phyloP scores from a whole-genome alignment of 2,329 filamentous ascomycete species.

The Ophiostoma piceae region DNA sequence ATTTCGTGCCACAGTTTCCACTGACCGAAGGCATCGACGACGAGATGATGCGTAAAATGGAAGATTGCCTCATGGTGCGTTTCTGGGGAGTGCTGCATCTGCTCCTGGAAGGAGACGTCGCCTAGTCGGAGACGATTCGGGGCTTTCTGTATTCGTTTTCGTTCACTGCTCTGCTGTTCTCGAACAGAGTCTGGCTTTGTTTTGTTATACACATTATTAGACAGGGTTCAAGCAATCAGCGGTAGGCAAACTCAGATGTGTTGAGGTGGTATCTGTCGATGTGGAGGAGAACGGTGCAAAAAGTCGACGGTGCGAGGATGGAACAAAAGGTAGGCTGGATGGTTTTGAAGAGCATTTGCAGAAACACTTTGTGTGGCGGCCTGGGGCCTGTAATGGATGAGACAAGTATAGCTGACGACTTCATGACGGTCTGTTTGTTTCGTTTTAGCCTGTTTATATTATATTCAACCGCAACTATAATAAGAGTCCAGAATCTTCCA shows the following conservation, averaged over 20 bases:
- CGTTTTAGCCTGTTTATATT: neutral
- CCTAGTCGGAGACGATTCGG: neutral
- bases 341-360: neutral
- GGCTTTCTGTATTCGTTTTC: neutral
- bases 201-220: neutral
- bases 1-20: neutral
- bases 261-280: neutral
- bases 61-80: neutral
- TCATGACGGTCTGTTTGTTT: neutral
- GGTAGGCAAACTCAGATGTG: neutral
- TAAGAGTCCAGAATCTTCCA: neutral
- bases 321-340: neutral
- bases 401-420: neutral
- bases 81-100: conserved; percentile 6
- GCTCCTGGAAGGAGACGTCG: neutral
- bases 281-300: neutral
- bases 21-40: neutral
- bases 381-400: neutral
- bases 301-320: neutral
- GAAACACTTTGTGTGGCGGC: neutral
- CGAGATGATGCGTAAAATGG: neutral
- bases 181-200: too few species aligned
- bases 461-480: neutral
- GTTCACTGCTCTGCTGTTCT: neutral
- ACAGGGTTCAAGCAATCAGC: neutral